These are phyloP conservation scores for Emergomyces orientalis DNA, from an alignment of 2,329 filamentous ascomycete species.

Conservation along the genomic window DNA sequence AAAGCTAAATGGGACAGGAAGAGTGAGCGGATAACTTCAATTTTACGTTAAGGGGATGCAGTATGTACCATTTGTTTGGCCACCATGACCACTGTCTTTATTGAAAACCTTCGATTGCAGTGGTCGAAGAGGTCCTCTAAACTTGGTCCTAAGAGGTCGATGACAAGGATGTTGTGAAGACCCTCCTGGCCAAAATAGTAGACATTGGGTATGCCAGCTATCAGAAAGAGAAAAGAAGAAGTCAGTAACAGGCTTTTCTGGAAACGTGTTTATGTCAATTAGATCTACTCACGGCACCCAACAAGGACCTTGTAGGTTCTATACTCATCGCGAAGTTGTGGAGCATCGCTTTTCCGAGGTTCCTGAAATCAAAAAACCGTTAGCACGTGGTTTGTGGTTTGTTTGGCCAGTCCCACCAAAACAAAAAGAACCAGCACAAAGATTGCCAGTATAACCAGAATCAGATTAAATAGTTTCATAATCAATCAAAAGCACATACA, in stretches of 20 bases:
- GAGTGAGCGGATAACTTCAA: background rate
- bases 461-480: too few species aligned
- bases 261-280: constrained; percentile 2
- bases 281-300: constrained; percentile 76
- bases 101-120: constrained; percentile 87
- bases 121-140: constrained; percentile 96
- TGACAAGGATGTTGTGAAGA: constrained; percentile 96
- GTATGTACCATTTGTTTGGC: constrained; percentile 86
- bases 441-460: too few species aligned
- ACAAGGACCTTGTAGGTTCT: constrained; percentile 99
- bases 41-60: background rate
- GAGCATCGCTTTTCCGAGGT: constrained; percentile 96
- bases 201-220: constrained; percentile 97
- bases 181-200: constrained; percentile 99
- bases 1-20: constrained; percentile 49
- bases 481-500: constrained; percentile 44
- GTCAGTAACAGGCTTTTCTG: constrained; percentile 12
- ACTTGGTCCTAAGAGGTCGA: constrained; percentile 88
- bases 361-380: constrained; percentile 50
- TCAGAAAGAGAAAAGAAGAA: background rate
- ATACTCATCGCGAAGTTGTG: constrained; percentile 95
- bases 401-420: too few species aligned
- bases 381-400: constrained; percentile 13
- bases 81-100: constrained; percentile 98
- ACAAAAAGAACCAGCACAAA: too few species aligned